These are phyloP conservation scores for Protomyces lactucae-debilis DNA, from an alignment of 1,139 yeast species.

Conservation along the genomic window DNA sequence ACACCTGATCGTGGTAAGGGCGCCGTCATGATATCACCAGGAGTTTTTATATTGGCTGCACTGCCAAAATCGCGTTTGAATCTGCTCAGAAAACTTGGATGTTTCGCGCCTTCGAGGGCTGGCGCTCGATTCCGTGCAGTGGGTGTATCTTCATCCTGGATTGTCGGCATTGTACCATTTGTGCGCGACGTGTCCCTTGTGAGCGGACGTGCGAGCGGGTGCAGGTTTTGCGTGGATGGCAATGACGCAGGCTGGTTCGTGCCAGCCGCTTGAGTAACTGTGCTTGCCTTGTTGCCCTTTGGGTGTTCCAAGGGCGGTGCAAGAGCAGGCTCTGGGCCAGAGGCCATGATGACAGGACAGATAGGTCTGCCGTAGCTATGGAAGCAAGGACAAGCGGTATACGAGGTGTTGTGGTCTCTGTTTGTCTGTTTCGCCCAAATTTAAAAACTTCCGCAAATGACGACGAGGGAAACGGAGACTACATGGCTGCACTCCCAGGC, in stretches of 20 bases:
- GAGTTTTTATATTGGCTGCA: neutral
- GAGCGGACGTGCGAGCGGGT: neutral
- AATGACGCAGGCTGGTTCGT: too few species aligned
- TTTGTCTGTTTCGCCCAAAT: too few species aligned
- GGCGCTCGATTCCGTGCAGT: neutral
- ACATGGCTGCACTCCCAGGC: too few species aligned
- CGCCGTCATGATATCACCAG: conserved; percentile 24
- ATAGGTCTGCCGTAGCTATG: too few species aligned
- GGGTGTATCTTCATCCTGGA: neutral
- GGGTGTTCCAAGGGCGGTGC: too few species aligned
- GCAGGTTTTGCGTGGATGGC: neutral
- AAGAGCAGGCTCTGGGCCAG: too few species aligned
- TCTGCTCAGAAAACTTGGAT: conserved; percentile 6
- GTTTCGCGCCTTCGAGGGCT: neutral
- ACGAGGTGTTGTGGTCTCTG: too few species aligned
- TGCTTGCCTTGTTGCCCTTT: neutral
- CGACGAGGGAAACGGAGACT: too few species aligned
- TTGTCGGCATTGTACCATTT: neutral
- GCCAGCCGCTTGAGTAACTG: neutral
- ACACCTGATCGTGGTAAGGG: conserved; percentile 12
- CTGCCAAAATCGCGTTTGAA: conserved; percentile 1
- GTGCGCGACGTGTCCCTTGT: neutral
- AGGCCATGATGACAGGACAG: too few species aligned
- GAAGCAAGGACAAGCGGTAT: too few species aligned
- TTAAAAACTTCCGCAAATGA: too few species aligned